These are phyloP conservation scores for Tuber umbilicatum DNA, from an alignment of 495 filamentous ascomycete species.

Conservation along the genomic window DNA sequence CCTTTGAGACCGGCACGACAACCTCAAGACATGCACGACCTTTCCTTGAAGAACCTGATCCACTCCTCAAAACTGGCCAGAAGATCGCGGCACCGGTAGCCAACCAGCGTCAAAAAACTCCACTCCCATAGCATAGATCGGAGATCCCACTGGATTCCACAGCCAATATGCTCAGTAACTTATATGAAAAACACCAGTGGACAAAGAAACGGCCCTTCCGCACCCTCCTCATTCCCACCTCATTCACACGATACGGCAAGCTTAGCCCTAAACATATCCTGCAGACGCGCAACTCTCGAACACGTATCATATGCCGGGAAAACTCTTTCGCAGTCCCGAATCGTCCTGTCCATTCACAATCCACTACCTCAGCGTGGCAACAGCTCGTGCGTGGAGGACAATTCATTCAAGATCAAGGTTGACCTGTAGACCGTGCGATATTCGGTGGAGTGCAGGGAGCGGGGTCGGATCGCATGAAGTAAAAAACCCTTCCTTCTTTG, in stretches of 20 bases:
- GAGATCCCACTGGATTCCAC: background rate
- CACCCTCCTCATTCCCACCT: background rate
- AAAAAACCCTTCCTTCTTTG: background rate
- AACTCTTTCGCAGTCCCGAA: background rate
- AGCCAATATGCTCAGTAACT: background rate
- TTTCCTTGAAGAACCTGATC: background rate
- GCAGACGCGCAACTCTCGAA: background rate
- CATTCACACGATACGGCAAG: background rate
- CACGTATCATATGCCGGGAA: constrained; percentile 4
- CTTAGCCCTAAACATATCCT: background rate
- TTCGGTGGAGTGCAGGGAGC: constrained; percentile 1
- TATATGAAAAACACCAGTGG: background rate
- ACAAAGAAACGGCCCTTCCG: background rate
- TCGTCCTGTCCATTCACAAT: background rate
- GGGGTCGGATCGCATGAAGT: background rate
- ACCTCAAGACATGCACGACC: background rate
- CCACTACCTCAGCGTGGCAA: background rate
- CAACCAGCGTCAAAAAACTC: background rate
- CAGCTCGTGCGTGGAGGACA: background rate
- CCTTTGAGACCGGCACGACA: background rate
- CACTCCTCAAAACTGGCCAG: background rate
- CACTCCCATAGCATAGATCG: background rate
- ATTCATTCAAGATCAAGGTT: background rate
- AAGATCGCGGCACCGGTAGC: background rate
- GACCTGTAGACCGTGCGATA: background rate